phyloP scores from a whole-genome alignment of 495 filamentous ascomycete genomes.

The Xylaria castorea region DNA sequence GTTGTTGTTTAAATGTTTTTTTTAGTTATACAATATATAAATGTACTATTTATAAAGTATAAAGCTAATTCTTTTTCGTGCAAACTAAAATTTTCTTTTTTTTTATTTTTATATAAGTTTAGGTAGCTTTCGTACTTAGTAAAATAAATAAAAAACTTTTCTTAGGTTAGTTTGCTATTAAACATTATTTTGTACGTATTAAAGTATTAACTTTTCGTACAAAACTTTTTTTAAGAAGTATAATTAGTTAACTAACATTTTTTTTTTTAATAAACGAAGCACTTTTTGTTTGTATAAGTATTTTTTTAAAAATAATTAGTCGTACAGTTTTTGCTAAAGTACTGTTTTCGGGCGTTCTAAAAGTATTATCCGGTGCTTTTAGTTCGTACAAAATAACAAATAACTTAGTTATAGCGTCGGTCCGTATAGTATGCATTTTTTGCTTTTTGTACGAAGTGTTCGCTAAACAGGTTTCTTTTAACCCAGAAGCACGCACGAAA shows the following conservation, averaged over 20 bases:
- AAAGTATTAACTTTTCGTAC: too few species aligned
- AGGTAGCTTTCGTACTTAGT: background rate
- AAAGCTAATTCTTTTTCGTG: background rate
- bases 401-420: background rate
- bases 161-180: background rate
- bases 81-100: background rate
- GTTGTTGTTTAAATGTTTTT: slow-evolving; percentile 2
- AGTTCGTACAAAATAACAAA: background rate
- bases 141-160: background rate
- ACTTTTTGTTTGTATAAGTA: background rate
- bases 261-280: too few species aligned
- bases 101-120: slow-evolving; percentile 8
- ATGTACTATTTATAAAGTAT: slow-evolving; percentile 10
- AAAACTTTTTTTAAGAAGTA: too few species aligned
- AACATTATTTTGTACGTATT: too few species aligned
- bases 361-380: background rate
- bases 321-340: background rate
- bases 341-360: background rate
- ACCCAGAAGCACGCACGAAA: background rate
- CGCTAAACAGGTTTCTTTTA: background rate
- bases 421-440: background rate
- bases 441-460: background rate
- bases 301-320: background rate
- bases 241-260: too few species aligned
- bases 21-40: background rate